phyloP scores from a whole-genome alignment of 352 stramenopile species.

The Elongisporangium prolatum region DNA sequence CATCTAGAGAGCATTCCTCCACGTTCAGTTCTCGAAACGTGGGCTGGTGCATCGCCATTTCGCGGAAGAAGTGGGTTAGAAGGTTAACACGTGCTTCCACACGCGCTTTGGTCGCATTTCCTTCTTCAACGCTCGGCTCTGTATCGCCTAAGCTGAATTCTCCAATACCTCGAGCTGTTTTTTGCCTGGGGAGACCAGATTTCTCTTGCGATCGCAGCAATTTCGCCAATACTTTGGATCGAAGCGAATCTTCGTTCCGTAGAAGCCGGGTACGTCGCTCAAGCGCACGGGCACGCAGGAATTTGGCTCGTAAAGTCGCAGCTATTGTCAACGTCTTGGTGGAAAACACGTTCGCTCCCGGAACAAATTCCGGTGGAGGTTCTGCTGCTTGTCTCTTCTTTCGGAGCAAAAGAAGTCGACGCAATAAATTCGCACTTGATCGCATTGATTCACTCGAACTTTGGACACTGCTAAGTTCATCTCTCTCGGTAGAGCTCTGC shows the following conservation, averaged over 20 bases:
- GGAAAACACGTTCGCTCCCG: slow-evolving; percentile 24
- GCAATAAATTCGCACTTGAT: slow-evolving; percentile 21
- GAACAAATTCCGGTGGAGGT: slow-evolving; percentile 25
- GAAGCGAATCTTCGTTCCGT: slow-evolving; percentile 20
- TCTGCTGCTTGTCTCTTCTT: slow-evolving; percentile 27
- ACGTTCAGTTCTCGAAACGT: slow-evolving; percentile 17
- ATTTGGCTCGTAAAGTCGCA: slow-evolving; percentile 41
- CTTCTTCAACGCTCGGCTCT: too few relatives aligned
- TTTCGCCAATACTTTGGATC: slow-evolving; percentile 10
- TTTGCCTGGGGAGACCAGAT: background rate
- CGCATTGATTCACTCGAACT: background rate
- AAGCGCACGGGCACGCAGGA: slow-evolving; percentile 30
- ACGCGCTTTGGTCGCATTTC: too few relatives aligned
- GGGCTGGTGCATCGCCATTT: slow-evolving; percentile 43
- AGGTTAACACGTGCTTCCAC: slow-evolving; percentile 17
- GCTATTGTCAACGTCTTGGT: slow-evolving; percentile 26
- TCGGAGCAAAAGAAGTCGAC: slow-evolving; percentile 31
- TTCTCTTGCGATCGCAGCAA: slow-evolving; percentile 13
- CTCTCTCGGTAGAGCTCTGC: background rate
- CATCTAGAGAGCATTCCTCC: slow-evolving; percentile 4
- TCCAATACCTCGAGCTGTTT: background rate
- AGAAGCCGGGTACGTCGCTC: slow-evolving; percentile 18
- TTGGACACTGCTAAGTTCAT: background rate
- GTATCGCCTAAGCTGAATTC: background rate
- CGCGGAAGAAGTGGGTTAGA: slow-evolving; percentile 42